These are phyloP conservation scores for Fraxinus xanthoxyloides DNA, from an alignment of 305 asterid species.

Conservation along the genomic window DNA sequence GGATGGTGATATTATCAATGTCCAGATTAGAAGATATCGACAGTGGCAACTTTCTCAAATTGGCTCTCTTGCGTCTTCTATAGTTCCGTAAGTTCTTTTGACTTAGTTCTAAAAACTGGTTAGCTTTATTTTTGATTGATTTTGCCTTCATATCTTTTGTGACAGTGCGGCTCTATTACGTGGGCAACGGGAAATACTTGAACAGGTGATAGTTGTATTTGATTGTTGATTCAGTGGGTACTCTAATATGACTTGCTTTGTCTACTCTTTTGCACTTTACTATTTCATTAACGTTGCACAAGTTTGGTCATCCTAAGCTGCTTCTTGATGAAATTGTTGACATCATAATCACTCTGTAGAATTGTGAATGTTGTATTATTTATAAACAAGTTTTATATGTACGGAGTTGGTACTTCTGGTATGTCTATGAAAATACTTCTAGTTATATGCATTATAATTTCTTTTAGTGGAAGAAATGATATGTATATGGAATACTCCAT, in stretches of 20 bases:
- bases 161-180: slow-evolving; percentile 85
- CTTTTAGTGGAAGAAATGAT: neutral
- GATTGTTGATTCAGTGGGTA: neutral
- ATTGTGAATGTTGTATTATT: neutral
- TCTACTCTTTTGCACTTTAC: neutral
- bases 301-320: neutral
- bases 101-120: slow-evolving; percentile 12
- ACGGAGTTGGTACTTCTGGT: neutral
- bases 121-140: slow-evolving; percentile 14
- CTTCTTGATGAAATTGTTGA: neutral
- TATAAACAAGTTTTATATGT: neutral
- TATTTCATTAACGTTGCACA: neutral
- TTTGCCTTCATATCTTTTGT: slow-evolving; percentile 23
- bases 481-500: neutral
- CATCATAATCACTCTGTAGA: neutral
- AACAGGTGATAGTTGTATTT: slow-evolving; percentile 58
- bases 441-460: neutral
- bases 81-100: slow-evolving; percentile 73
- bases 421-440: neutral
- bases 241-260: neutral
- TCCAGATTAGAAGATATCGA: slow-evolving; percentile 85
- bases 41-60: slow-evolving; percentile 97
- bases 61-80: slow-evolving; percentile 75
- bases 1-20: slow-evolving; percentile 90
- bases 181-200: slow-evolving; percentile 83